Percentiles rank a stretch among this genome's conserved stretches.
Conservation (phyloP, 331 rosid species). For the Malus hybrid region DNA sequence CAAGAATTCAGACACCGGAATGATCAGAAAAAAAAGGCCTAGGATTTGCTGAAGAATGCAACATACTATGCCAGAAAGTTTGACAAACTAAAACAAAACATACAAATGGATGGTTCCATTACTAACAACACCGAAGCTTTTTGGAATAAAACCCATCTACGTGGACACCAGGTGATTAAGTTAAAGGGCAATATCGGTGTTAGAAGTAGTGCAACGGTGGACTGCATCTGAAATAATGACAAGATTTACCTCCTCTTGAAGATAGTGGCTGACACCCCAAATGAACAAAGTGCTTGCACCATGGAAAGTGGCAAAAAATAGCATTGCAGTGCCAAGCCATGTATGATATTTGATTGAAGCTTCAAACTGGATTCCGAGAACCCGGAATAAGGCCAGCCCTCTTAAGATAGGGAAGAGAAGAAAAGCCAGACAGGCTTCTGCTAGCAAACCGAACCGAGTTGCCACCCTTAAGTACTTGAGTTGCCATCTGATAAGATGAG, state of each 20-base stretch:
- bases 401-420: conserved; percentile 74
- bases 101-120: not conserved
- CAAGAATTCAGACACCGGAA: not conserved
- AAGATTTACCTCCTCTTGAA: conserved; percentile 57
- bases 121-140: not conserved
- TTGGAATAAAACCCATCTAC: too few species aligned
- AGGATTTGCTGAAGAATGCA: not conserved
- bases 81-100: not conserved
- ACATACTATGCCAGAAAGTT: not conserved
- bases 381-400: conserved; percentile 63
- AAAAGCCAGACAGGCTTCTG: conserved; percentile 77
- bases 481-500: conserved; percentile 61
- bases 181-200: not conserved
- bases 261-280: conserved; percentile 73
- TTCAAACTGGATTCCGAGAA: conserved; percentile 75
- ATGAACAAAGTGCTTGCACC: conserved; percentile 72
- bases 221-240: not conserved
- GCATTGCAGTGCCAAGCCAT: conserved; percentile 89
- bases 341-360: conserved; percentile 82
- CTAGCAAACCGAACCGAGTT: conserved; percentile 67
- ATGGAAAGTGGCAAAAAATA: conserved; percentile 62
- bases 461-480: conserved; percentile 69
- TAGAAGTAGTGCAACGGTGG: not conserved
- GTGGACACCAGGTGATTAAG: too few species aligned
- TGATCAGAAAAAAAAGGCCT: not conserved